Conservation (phyloP, 108 stramenopile genomes). For the Skeletonema tropicum region DNA sequence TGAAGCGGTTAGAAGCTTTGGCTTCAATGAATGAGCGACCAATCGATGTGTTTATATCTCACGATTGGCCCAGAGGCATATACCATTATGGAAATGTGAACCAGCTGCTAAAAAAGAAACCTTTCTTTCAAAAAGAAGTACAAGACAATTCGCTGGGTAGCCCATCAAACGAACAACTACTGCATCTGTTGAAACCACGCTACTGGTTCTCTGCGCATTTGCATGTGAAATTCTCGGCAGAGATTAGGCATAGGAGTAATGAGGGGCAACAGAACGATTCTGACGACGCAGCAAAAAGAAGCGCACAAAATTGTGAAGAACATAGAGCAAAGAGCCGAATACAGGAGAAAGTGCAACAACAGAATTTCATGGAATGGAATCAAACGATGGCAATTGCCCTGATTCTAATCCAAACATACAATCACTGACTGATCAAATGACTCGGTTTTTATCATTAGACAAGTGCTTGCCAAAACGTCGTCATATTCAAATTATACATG, state of each 20-base stretch:
- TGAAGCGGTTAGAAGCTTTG: slow-evolving; percentile 75
- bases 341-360: slow-evolving; percentile 31
- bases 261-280: neutral
- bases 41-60: slow-evolving; percentile 89
- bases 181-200: slow-evolving; percentile 83
- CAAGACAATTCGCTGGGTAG: slow-evolving; percentile 89
- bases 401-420: slow-evolving; percentile 24
- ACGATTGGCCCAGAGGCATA: slow-evolving; percentile 98
- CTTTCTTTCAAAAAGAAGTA: slow-evolving; percentile 88
- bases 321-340: neutral
- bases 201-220: slow-evolving; percentile 99
- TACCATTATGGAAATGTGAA: slow-evolving; percentile 81
- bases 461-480: slow-evolving; percentile 95
- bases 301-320: slow-evolving; percentile 2
- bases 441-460: slow-evolving; percentile 96
- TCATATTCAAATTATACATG: slow-evolving; percentile 86
- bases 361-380: slow-evolving; percentile 62
- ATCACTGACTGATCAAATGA: slow-evolving; percentile 79
- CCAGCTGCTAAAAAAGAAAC: slow-evolving; percentile 76
- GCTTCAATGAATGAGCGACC: slow-evolving; percentile 8
- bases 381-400: slow-evolving; percentile 47
- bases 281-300: slow-evolving; percentile 12
- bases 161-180: slow-evolving; percentile 81
- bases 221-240: slow-evolving; percentile 95
- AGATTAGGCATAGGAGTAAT: slow-evolving; percentile 64